These are phyloP conservation scores for Arthrinium phaeospermum DNA, from an alignment of 2,329 filamentous ascomycete genomes.

Conservation along the genomic window DNA sequence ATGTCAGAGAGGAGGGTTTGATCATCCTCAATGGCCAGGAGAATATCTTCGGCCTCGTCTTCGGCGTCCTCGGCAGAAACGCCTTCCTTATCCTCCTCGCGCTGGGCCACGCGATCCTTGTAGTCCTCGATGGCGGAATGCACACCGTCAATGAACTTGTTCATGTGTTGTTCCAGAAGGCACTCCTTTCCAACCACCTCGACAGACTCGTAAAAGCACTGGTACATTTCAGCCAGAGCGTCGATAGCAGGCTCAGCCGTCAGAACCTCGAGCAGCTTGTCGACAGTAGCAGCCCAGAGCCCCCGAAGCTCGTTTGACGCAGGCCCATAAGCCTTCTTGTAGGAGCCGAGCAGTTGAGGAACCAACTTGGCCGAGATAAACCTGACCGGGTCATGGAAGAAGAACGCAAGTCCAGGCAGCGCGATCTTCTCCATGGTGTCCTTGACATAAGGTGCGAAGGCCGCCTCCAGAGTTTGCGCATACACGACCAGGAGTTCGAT, in stretches of 20 bases:
- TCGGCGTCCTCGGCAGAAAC: conserved; percentile 84
- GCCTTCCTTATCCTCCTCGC: conserved; percentile 79
- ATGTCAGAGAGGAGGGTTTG: conserved; percentile 96
- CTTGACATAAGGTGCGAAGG: conserved; percentile 89
- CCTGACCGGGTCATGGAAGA: conserved; percentile 97
- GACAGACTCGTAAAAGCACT: conserved; percentile 98
- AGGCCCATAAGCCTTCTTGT: conserved; percentile 88
- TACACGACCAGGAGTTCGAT: conserved; percentile 98
- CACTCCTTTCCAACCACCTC: conserved; percentile 90
- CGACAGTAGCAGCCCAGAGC: conserved; percentile 84
- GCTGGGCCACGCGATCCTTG: conserved; percentile 81
- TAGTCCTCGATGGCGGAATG: conserved; percentile 90
- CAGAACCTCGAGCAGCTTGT: conserved; percentile 91
- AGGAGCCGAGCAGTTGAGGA: conserved; percentile 89
- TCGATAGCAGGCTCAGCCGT: conserved; percentile 95
- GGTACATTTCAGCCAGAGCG: conserved; percentile 97
- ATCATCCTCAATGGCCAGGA: conserved; percentile 95
- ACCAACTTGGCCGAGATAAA: conserved; percentile 95
- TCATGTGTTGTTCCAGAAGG: conserved; percentile 79
- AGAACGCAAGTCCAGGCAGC: conserved; percentile 91
- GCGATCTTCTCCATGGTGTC: conserved; percentile 98
- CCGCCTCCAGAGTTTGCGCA: conserved; percentile 89
- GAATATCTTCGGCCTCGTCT: conserved; percentile 83
- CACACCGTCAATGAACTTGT: conserved; percentile 84
- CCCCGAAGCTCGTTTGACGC: conserved; percentile 79